Base-by-base conservation (phyloP, 164 flowering plant genomes). In the Berberis vulgaris region DNA sequence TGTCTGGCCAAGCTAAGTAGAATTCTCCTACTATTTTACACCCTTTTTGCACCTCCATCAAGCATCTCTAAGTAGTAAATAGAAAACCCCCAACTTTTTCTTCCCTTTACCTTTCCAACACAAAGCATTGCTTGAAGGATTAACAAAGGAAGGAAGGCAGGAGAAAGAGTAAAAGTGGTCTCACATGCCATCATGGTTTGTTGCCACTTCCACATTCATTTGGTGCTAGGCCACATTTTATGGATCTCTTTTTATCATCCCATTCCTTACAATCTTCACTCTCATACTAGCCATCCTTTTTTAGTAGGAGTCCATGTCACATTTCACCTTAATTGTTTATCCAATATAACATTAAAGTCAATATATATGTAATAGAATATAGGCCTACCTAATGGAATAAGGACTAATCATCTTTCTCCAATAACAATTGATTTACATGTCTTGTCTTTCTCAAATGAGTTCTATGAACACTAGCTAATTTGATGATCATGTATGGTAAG, bases 81-180 rank as follows among this genome's bases (percentile, higher is more conserved):
- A 7, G 2, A 26, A 54, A 13, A 13, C 2, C 38, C 26, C 38
- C 57, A 38, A 41, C 57, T 54, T 54, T 13, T 4, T 13, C 57
- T 13, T 54, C 41, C 1, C 13, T 38, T 54, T 54, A 11, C 4
- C n/a, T 52, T 50, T 52, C 54, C 13, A 11, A 56, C 59, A 56
- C 59, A 56, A 7, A 7, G 63, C 41, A 9, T 56, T 56, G 59
- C 59, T 56, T 56, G 43, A 56, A 11, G 59, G 59, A 9, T 43
- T 56, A 56, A 56, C 59, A 56, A 56, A 56, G 59, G 6, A 56
- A 56, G 26, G 7, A 56, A 56, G 59, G 6, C 40, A 56, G 26
- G 7, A 13, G 10, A 56, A 43, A 40, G 54, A 52, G 2, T 4
- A 2, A 13, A 54, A 8, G 6, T 49, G 2, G 12, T 49, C 41